A percentile compares a stretch with the other conserved stretches of the same genome.
These are phyloP conservation scores for Sugiyamaella japonica DNA, from an alignment of 1,139 yeast genomes.

Conservation along the genomic window DNA sequence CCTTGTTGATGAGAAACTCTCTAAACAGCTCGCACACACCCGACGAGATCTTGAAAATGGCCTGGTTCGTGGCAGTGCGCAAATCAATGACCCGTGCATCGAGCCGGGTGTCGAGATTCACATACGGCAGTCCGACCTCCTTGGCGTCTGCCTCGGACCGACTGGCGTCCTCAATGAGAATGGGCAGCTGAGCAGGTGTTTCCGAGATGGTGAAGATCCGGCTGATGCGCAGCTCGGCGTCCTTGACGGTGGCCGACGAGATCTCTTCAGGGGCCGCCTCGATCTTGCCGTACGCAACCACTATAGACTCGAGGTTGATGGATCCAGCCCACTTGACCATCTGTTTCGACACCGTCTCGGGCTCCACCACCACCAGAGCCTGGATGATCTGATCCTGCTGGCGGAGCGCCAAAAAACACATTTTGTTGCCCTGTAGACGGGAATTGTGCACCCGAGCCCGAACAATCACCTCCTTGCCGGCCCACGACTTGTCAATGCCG, in stretches of 20 bases:
- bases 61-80: conserved; percentile 96
- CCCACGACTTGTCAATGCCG: conserved; percentile 58
- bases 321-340: conserved; percentile 96
- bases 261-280: conserved; percentile 82
- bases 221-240: conserved; percentile 76
- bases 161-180: conserved; percentile 92
- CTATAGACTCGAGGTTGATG: conserved; percentile 85
- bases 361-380: conserved; percentile 74
- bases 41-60: conserved; percentile 89
- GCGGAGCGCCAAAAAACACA: conserved; percentile 87
- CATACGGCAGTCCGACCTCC: conserved; percentile 86
- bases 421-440: conserved; percentile 94
- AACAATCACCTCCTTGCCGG: conserved; percentile 76
- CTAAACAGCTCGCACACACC: conserved; percentile 88
- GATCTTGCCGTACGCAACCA: conserved; percentile 82
- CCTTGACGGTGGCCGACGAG: conserved; percentile 89
- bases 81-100: conserved; percentile 94
- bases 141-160: conserved; percentile 96
- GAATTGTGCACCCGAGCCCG: conserved; percentile 94
- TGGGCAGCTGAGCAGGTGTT: conserved; percentile 91
- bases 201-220: conserved; percentile 77
- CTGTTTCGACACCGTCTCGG: conserved; percentile 75
- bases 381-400: conserved; percentile 84
- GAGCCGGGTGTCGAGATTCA: conserved; percentile 92
- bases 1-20: conserved; percentile 69